These are phyloP conservation scores for Schoenoplectus triqueter DNA, from an alignment of 202 grass and related monocot genomes.

Conservation along the genomic window DNA sequence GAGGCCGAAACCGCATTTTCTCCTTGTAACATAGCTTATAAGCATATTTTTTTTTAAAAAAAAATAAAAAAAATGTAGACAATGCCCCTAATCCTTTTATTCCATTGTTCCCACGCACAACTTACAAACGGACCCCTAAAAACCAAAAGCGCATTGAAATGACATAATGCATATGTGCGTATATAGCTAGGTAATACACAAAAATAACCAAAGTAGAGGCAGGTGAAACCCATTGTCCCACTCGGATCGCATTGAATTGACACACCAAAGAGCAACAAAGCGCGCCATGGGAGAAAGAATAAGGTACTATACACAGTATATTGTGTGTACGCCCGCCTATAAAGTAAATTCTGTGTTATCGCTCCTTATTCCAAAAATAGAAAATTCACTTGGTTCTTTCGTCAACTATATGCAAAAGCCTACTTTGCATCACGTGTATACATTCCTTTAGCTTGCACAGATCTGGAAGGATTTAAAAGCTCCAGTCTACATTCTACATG, in stretches of 20 bases:
- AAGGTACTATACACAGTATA: too few relatives aligned
- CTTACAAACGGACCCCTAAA: not conserved
- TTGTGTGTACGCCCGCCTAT: too few relatives aligned
- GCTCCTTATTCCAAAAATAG: not conserved
- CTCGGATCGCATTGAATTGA: not conserved
- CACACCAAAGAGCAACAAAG: too few relatives aligned
- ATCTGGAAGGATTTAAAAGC: slow-evolving; percentile 26
- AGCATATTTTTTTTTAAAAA: too few relatives aligned
- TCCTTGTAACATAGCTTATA: too few relatives aligned
- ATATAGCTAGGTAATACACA: not conserved
- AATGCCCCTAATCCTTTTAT: too few relatives aligned
- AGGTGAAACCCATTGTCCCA: not conserved
- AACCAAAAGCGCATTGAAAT: not conserved
- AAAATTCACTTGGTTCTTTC: not conserved
- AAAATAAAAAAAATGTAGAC: too few relatives aligned
- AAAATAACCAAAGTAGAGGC: not conserved
- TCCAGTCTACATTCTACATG: slow-evolving; percentile 24
- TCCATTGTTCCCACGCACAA: not conserved
- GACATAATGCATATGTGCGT: not conserved
- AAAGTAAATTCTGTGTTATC: not conserved
- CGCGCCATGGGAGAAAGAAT: too few relatives aligned
- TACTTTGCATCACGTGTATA: not conserved
- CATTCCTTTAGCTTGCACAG: not conserved
- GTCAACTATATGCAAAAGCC: not conserved
- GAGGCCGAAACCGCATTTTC: too few relatives aligned